These are phyloP conservation scores for Helotiales sp. DNA, from an alignment of 2,329 filamentous ascomycete species.

Conservation along the genomic window DNA sequence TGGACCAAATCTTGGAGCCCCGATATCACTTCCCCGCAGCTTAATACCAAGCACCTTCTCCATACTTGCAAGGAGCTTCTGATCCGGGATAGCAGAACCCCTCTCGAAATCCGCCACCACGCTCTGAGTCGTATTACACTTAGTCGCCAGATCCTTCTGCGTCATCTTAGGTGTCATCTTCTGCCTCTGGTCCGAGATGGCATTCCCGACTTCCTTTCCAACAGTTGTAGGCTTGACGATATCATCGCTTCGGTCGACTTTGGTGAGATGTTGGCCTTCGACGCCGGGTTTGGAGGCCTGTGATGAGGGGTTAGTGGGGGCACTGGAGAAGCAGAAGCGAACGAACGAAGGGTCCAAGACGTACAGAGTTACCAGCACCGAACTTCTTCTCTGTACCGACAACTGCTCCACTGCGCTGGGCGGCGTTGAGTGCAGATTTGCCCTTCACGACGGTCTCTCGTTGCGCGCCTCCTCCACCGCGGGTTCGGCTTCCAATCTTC, in stretches of 20 bases:
- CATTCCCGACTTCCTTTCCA: conserved; percentile 76
- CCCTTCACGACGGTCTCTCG: conserved; percentile 90
- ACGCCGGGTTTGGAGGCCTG: conserved; percentile 53
- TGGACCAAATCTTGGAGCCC: conserved; percentile 73
- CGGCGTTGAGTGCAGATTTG: conserved; percentile 82
- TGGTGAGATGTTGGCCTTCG: conserved; percentile 94
- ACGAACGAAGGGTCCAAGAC: conserved; percentile 38
- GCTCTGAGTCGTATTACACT: conserved; percentile 82
- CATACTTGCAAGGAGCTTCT: conserved; percentile 76
- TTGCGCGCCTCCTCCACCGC: conserved; percentile 61
- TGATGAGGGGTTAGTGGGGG: conserved; percentile 11
- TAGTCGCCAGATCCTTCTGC: conserved; percentile 82
- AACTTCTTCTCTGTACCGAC: conserved; percentile 92
- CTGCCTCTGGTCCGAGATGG: conserved; percentile 77
- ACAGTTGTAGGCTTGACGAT: conserved; percentile 97
- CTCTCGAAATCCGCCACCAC: conserved; percentile 85
- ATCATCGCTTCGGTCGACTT: conserved; percentile 96
- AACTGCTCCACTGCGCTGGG: conserved; percentile 74
- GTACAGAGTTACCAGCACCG: conserved; percentile 74
- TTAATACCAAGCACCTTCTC: conserved; percentile 87
- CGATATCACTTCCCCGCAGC: conserved; percentile 82
- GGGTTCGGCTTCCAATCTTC: conserved; percentile 89
- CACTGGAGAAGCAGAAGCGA: background rate
- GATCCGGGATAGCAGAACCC: conserved; percentile 75
- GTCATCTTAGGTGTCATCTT: conserved; percentile 93